Base-by-base conservation (phyloP, 2,329 filamentous ascomycete species). In the Penicillium sp. region DNA sequence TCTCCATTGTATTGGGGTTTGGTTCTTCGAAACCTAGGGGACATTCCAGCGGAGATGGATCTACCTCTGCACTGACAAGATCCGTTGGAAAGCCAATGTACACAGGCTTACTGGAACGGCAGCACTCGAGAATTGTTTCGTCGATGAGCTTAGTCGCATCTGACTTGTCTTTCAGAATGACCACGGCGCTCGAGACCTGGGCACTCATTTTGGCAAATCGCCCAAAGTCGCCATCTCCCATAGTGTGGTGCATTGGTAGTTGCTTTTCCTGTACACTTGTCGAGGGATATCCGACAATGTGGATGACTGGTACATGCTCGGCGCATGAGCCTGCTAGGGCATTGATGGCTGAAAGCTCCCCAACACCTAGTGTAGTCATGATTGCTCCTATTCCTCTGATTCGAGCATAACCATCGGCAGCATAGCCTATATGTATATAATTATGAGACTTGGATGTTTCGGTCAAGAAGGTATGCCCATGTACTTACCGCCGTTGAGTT, bases 31-130 rank as follows among this genome's bases (percentile, higher is more conserved):
- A 74, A 65, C 89, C 81, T 50, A 95, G 84, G 0, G 84, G 84
- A 0, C 77, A 85, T 16, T 85, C 79, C 11, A 95, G 80, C 6
- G 84, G 77, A 37, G 82, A 80, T 36, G 88, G 88, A 68, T 91
- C 87, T 17, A 94, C 75, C 73, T 90, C 88, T 69, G 84, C 82
- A 64, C 86, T 77, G 9, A 88, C 86, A 79, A 93, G 88, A 68
- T 95, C 89, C 28, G 87, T 88, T 1, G 90, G 89, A 14, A 94
- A 77, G 69, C 87, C 86, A 64, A 94, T 86, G 74, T 94, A 94
- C 38, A 93, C 88, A 3, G 90, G 90, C 10, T 88, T 82, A 55
- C 85, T 88, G 50, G 83, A 78, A 36, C 89, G 72, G 75, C 82
- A 88, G 70, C 88, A 92, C 70, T 89, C 80, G 33, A 82, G 81